Evolutionary conservation across 805 yeast species (phyloP), one percentile per base, ranked within the genome.

Genomic region (Metschnikowia continentalis): DNA sequence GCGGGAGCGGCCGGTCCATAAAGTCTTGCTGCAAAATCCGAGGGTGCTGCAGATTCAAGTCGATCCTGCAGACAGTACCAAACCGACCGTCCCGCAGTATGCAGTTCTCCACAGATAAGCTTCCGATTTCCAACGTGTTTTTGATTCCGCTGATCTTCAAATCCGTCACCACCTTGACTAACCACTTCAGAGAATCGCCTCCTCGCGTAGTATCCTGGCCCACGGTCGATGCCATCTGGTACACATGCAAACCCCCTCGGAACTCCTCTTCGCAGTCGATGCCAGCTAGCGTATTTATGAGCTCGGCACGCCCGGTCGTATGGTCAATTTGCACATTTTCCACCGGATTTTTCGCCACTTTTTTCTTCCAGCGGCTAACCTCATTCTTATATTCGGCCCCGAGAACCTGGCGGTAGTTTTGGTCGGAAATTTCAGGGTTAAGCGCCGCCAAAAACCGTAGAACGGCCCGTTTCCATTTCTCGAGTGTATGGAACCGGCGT

Each of bases 101-200:
- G 38, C 74, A 69, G 61, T 92, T 92, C 37, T 76, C 64, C 0
- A 87, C 80, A 32, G 86, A 81, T 19, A 92, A 66, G 47, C 90
- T 84, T 0, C 99, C 99, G 39, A 92, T 84, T 65, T 92, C 99
- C 30, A 92, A 71, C 0, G 95, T 86, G 19, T 40, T 59, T 4
- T 11, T 19, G 7, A 35, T 15, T 20, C 19, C 13, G 7, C 23
- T 6, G 4, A 44, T 6, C 1, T 19, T 11, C 46, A 53, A 49
- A 13, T 74, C 77, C 20, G 72, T 69, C 5, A 89, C 67, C 91
- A 95, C 89, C 50, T 82, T 79, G n/a, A 89, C 77, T 42, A 92
- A 70, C 60, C 83, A 74, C 57, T 85, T 88, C 2, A 96, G 90
- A 0, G 97, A 89, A 63, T 92, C 99, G 1, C 97, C 96, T 0